phyloP scores from a whole-genome alignment of 2,329 filamentous ascomycete species.

The Camptophora hylomeconis region DNA sequence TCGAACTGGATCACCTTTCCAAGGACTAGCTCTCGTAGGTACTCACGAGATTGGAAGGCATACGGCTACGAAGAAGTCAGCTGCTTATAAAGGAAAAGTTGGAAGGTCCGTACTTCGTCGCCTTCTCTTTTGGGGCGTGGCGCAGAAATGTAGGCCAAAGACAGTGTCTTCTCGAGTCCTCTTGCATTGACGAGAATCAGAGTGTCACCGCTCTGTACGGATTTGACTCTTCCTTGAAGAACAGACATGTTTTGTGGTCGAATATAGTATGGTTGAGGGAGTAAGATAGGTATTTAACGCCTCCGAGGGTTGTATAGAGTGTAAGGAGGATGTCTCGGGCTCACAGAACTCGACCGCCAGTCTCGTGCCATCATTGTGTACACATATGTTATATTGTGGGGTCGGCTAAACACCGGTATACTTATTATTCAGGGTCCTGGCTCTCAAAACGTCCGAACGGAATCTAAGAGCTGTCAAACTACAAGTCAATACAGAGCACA shows the following conservation, averaged over 20 bases:
- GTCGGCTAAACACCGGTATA: too few relatives aligned
- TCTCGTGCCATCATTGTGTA: too few relatives aligned
- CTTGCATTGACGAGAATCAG: slow-evolving; percentile 72
- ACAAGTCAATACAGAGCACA: too few relatives aligned
- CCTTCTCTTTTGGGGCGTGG: slow-evolving; percentile 78
- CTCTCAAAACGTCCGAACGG: too few relatives aligned
- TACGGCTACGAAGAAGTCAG: slow-evolving; percentile 42
- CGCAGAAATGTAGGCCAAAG: slow-evolving; percentile 82
- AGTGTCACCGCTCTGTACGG: slow-evolving; percentile 86
- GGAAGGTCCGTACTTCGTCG: slow-evolving; percentile 50
- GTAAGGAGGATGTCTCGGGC: too few relatives aligned
- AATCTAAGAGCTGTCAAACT: too few relatives aligned
- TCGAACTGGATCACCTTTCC: slow-evolving; percentile 80
- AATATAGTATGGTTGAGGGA: background rate
- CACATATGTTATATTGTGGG: too few relatives aligned
- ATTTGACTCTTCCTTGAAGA: slow-evolving; percentile 67
- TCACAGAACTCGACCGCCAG: too few relatives aligned
- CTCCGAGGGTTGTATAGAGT: too few relatives aligned
- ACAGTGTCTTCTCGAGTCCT: slow-evolving; percentile 70
- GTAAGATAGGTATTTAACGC: too few relatives aligned
- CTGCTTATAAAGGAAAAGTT: slow-evolving; percentile 3
- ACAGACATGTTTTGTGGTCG: slow-evolving; percentile 14
- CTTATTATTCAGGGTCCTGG: too few relatives aligned
- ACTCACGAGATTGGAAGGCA: slow-evolving; percentile 90
- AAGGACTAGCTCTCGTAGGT: slow-evolving; percentile 68